A percentile compares a stretch with the other conserved stretches of the same genome.
Evolutionary conservation across 1,139 yeast genomes (phyloP).

Genomic region (Pneumocystis jirovecii): DNA sequence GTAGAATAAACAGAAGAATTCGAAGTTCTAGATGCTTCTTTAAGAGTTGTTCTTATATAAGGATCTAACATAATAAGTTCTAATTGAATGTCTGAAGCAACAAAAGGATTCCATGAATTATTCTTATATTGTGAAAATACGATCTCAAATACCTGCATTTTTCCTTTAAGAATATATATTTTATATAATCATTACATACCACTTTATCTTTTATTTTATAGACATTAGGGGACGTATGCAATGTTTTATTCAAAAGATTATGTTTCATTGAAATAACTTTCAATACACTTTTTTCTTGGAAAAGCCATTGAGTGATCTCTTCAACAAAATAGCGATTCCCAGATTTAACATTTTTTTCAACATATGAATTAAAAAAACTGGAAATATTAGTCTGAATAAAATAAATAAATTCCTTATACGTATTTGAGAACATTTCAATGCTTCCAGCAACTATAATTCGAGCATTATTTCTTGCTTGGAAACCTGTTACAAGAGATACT

Average conservation of each 20-base stretch:
- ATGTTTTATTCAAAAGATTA: slow-evolving; percentile 32
- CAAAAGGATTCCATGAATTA: slow-evolving; percentile 58
- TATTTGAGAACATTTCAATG: slow-evolving; percentile 34
- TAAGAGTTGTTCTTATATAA: slow-evolving; percentile 54
- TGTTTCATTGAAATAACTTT: slow-evolving; percentile 40
- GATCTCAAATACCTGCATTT: slow-evolving; percentile 33
- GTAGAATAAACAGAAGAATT: slow-evolving; percentile 33
- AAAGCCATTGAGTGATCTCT: slow-evolving; percentile 57
- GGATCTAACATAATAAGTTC: slow-evolving; percentile 90
- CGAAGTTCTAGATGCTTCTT: slow-evolving; percentile 19
- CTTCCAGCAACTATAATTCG: slow-evolving; percentile 75
- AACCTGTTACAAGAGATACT: slow-evolving; percentile 59
- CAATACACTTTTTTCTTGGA: slow-evolving; percentile 53
- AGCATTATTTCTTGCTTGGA: slow-evolving; percentile 69
- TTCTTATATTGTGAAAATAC: slow-evolving; percentile 50
- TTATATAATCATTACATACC: slow-evolving; percentile 11
- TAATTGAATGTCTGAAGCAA: slow-evolving; percentile 50
- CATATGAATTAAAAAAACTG: slow-evolving; percentile 3
- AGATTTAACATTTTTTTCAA: slow-evolving; percentile 13
- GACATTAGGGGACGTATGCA: slow-evolving; percentile 36
- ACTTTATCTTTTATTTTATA: slow-evolving; percentile 18
- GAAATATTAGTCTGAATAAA: background rate
- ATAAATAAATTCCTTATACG: slow-evolving; percentile 13
- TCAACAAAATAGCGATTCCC: slow-evolving; percentile 26
- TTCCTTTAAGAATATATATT: slow-evolving; percentile 19